Conservation (phyloP, 345 rosid genomes). For the Noccaea caerulescens region DNA sequence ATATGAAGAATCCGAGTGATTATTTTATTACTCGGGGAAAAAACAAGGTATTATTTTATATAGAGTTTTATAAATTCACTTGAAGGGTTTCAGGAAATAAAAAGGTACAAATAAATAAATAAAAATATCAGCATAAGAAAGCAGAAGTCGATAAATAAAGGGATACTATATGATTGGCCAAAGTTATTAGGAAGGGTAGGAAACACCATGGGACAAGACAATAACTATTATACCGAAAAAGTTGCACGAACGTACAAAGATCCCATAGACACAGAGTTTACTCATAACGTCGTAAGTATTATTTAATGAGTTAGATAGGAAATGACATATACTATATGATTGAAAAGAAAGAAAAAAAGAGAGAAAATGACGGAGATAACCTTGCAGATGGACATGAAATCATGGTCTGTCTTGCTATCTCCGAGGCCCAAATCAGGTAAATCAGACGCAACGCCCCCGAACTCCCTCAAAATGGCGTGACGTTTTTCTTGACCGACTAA, state of each 20-base stretch:
- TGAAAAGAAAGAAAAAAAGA: not conserved
- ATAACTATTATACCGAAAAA: conserved; percentile 38
- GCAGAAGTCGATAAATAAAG: not conserved
- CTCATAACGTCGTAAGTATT: conserved; percentile 30
- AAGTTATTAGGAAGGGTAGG: conserved; percentile 4
- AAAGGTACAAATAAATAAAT: not conserved
- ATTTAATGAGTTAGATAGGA: conserved; percentile 37
- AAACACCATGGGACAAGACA: conserved; percentile 24
- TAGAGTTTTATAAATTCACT: not conserved
- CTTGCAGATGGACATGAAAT: conserved; percentile 93
- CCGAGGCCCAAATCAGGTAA: conserved; percentile 88
- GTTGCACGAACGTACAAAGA: conserved; percentile 24
- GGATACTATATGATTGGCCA: conserved; percentile 26
- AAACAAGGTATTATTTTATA: not conserved
- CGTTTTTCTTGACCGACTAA: conserved; percentile 69
- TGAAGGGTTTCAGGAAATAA: not conserved
- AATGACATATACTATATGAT: not conserved
- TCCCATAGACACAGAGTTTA: conserved; percentile 27
- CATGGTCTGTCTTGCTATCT: conserved; percentile 70
- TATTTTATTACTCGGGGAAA: not conserved
- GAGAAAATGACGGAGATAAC: conserved; percentile 43
- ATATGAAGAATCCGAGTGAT: conserved; percentile 32
- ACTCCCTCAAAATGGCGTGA: conserved; percentile 61
- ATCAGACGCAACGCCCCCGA: conserved; percentile 49
- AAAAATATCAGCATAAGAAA: not conserved